These are phyloP conservation scores for Monosporozyma solicola DNA, from an alignment of 805 yeast species.

Conservation along the genomic window DNA sequence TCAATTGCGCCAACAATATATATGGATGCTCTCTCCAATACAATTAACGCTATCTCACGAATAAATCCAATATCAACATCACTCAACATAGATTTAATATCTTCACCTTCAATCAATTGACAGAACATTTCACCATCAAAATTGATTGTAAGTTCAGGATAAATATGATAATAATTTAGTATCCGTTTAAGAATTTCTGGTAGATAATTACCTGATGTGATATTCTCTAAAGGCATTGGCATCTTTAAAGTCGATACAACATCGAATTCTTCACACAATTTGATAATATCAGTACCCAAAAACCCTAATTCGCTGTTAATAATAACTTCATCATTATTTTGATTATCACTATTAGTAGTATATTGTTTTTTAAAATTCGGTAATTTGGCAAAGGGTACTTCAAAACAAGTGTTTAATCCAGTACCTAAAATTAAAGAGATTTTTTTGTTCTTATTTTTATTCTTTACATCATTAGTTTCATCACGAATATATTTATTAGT, in stretches of 20 bases:
- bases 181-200: constrained; percentile 16
- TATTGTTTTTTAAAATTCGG: constrained; percentile 10
- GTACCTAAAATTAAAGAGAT: constrained; percentile 62
- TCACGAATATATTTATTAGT: constrained; percentile 34
- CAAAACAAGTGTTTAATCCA: constrained; percentile 49
- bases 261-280: constrained; percentile 16
- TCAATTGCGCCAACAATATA: constrained; percentile 16
- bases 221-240: constrained; percentile 24
- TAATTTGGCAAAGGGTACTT: constrained; percentile 11
- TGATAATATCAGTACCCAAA: constrained; percentile 15
- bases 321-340: constrained; percentile 5
- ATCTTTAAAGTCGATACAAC: background rate
- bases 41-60: constrained; percentile 9
- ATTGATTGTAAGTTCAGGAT: constrained; percentile 6
- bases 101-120: constrained; percentile 7
- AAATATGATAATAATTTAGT: constrained; percentile 9
- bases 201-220: constrained; percentile 23
- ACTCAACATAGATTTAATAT: background rate
- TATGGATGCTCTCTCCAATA: constrained; percentile 20
- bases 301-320: constrained; percentile 26
- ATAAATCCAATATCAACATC: constrained; percentile 4
- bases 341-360: background rate
- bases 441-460: background rate
- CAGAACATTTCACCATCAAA: constrained; percentile 19
- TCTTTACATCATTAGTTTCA: constrained; percentile 9